Evolutionary conservation across 148 eudicot species (phyloP).

Genomic region (Rheum nobile): DNA sequence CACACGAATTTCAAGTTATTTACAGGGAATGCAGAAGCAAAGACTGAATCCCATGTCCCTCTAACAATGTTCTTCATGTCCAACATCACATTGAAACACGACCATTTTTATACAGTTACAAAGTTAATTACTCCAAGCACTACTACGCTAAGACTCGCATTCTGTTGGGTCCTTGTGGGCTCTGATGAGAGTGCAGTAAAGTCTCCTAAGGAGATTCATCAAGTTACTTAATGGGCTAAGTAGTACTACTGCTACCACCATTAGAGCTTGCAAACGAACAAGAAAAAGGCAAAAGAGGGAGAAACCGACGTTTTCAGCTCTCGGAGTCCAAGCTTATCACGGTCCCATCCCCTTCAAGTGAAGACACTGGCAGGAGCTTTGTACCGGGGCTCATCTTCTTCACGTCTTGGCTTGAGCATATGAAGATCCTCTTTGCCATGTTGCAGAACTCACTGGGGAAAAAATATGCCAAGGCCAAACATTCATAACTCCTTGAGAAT

Average conservation of each 20-base stretch:
- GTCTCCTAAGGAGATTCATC: not conserved
- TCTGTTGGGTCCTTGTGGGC: not conserved
- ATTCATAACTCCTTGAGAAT: not conserved
- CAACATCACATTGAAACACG: not conserved
- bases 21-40: not conserved
- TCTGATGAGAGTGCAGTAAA: not conserved
- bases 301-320: not conserved
- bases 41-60: not conserved
- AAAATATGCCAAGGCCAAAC: not conserved
- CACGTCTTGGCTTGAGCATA: constrained; percentile 78
- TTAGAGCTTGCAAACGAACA: not conserved
- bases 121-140: not conserved
- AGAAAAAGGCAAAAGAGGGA: not conserved
- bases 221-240: not conserved
- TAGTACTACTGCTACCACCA: not conserved
- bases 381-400: constrained; percentile 38
- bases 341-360: constrained; percentile 42
- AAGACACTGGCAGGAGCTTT: constrained; percentile 15
- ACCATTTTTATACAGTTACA: not conserved
- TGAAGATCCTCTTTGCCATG: constrained; percentile 70
- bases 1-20: not conserved
- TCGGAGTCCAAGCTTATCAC: constrained; percentile 31
- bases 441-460: constrained; percentile 68
- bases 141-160: not conserved
- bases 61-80: not conserved